Evolutionary conservation across 352 stramenopile genomes (phyloP).

Genomic region (Phytophthora podocarpi): DNA sequence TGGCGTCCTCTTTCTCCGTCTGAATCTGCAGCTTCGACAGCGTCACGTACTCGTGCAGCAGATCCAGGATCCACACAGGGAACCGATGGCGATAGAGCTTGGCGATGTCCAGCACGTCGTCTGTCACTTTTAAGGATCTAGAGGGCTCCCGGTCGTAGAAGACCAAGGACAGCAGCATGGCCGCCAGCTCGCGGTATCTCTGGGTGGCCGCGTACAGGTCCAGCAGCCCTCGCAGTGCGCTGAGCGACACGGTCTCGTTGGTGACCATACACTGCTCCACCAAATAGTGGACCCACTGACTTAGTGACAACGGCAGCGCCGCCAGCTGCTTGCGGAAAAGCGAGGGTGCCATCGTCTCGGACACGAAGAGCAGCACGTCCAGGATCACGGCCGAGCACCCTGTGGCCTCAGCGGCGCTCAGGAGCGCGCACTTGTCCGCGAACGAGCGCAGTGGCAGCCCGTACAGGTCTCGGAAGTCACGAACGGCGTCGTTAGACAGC

Average conservation of each 20-base stretch:
- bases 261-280: constrained; percentile 58
- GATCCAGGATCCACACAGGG: constrained; percentile 58
- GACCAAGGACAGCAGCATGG: constrained; percentile 59
- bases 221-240: constrained; percentile 44
- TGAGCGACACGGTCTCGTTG: constrained; percentile 53
- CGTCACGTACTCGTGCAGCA: constrained; percentile 62
- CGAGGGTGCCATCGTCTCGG: constrained; percentile 69
- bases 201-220: constrained; percentile 57
- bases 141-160: constrained; percentile 47
- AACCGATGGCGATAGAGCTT: constrained; percentile 56
- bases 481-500: constrained; percentile 7
- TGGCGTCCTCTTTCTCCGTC: constrained; percentile 54
- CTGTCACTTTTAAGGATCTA: constrained; percentile 40
- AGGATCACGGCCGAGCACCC: constrained; percentile 64
- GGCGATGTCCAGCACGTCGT: constrained; percentile 57
- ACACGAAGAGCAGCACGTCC: constrained; percentile 78
- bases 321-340: constrained; percentile 60
- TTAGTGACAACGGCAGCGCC: constrained; percentile 39
- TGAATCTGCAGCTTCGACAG: constrained; percentile 60
- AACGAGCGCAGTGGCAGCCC: constrained; percentile 42
- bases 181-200: constrained; percentile 56
- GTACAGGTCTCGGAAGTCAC: constrained; percentile 65
- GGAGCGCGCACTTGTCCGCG: constrained; percentile 52
- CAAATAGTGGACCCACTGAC: constrained; percentile 76
- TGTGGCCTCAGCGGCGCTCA: constrained; percentile 54